Evolutionary conservation across 495 filamentous ascomycete genomes (phyloP), one percentile per base, ranked within the genome.

Genomic region (Niebla homalea): DNA sequence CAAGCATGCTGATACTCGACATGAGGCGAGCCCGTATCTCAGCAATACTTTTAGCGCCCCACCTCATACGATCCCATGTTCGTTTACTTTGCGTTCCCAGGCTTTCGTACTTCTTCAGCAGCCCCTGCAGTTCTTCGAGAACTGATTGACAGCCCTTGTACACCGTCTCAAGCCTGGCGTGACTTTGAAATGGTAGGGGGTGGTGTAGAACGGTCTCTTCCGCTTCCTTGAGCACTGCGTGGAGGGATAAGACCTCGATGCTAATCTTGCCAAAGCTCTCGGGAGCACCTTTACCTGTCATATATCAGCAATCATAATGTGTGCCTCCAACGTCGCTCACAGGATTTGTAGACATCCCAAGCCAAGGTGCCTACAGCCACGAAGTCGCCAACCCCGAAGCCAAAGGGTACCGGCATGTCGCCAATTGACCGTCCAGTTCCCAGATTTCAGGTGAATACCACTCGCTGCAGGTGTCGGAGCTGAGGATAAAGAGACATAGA

Each of bases 21-120:
- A 57, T 62, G 2, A 68, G 43, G 3, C 62, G 51, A 35, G 45
- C 55, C 45, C 64, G 57, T 3, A 69, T 54, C 48, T 67, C 63
- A 14, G 51, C 48, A 25, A 67, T 36, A 19, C 67, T 57, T 48
- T 64, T 57, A 5, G 54, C 22, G 7, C 61, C 59, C 51, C 59
- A 69, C 10, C 51, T 57, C 60, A 65, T 57, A n/a, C 65, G 58
- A 55, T 68, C 67, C 64, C 64, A 70, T 21, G 58, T 62, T 20
- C 62, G 47, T 58, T 67, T 60, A 21, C 55, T 51, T 35, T 67
- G 57, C 7, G 64, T 66, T 22, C 65, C 67, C 14, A 65, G 54
- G 26, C 55, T 62, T 18, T 64, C 57, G 37, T 65, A 67, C 10
- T 50, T 57, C n/a, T 55, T 41, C 6, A 67, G 47, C n/a, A 67